Conservation (phyloP, 2,329 filamentous ascomycete species). For the Leptographium procerum region DNA sequence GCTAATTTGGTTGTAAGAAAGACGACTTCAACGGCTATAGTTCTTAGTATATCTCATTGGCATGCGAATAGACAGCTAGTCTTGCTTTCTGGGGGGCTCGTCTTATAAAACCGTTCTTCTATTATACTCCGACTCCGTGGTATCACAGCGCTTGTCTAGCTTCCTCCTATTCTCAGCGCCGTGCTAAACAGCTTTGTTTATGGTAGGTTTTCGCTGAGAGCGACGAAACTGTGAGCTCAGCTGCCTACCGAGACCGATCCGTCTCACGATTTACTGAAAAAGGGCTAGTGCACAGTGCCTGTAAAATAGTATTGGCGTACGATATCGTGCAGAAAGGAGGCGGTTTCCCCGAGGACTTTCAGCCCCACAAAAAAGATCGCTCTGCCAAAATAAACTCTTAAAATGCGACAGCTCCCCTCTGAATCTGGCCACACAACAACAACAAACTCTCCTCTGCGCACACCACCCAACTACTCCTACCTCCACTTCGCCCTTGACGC, state of each 20-base stretch:
- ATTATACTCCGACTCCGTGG: too few relatives aligned
- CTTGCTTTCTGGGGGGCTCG: too few relatives aligned
- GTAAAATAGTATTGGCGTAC: too few relatives aligned
- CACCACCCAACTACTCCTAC: background rate
- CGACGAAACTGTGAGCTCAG: background rate
- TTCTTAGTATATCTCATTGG: too few relatives aligned
- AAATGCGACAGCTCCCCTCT: slow-evolving; percentile 2
- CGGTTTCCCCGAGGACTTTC: slow-evolving; percentile 8
- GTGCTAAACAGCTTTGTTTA: background rate
- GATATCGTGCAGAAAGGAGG: background rate
- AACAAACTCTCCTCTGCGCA: background rate
- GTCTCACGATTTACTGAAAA: background rate
- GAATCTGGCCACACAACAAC: background rate
- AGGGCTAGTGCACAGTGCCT: background rate
- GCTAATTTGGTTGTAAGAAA: too few relatives aligned
- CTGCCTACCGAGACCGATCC: background rate
- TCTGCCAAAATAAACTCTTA: background rate
- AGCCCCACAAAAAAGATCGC: background rate
- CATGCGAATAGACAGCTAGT: too few relatives aligned
- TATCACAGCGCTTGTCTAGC: background rate
- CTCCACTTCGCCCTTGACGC: background rate
- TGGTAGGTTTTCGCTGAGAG: background rate
- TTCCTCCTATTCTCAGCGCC: background rate
- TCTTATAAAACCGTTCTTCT: too few relatives aligned
- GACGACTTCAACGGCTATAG: too few relatives aligned